A percentile compares a stretch with the other conserved stretches of the same genome.
Conservation (phyloP, 2,329 filamentous ascomycete genomes). For the Boeremia exigua region DNA sequence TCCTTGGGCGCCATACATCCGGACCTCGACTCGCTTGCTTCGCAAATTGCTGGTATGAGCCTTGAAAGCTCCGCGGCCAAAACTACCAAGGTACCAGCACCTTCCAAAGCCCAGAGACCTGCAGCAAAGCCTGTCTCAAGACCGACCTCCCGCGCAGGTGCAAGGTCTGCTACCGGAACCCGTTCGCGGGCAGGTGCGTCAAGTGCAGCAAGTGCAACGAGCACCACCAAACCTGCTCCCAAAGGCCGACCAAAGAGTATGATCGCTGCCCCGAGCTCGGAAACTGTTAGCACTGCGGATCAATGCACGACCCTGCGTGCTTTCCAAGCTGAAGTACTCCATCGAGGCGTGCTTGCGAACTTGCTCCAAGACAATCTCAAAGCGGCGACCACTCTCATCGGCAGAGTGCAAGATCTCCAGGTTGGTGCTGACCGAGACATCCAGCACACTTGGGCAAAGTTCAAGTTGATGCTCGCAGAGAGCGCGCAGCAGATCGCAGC, state of each 20-base stretch:
- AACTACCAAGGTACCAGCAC: slow-evolving; percentile 14
- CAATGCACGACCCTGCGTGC: slow-evolving; percentile 50
- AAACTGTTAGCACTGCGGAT: slow-evolving; percentile 27
- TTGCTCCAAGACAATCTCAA: slow-evolving; percentile 40
- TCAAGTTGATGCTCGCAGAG: slow-evolving; percentile 71
- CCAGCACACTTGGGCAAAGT: slow-evolving; percentile 65
- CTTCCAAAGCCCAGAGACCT: slow-evolving; percentile 33
- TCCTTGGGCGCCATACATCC: slow-evolving; percentile 32
- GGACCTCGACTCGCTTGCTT: slow-evolving; percentile 47
- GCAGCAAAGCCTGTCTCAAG: slow-evolving; percentile 21
- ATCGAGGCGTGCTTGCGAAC: slow-evolving; percentile 57
- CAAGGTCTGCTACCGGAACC: slow-evolving; percentile 21
- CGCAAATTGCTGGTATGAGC: slow-evolving; percentile 52
- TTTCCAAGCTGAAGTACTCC: slow-evolving; percentile 57
- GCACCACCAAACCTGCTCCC: slow-evolving; percentile 11
- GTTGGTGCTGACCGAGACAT: slow-evolving; percentile 51
- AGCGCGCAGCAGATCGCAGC: slow-evolving; percentile 75
- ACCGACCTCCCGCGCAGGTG: slow-evolving; percentile 11
- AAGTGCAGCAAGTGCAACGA: slow-evolving; percentile 21
- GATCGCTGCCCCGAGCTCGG: slow-evolving; percentile 7
- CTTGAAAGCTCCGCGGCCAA: slow-evolving; percentile 34
- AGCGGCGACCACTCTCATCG: slow-evolving; percentile 37
- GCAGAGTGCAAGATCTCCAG: slow-evolving; percentile 32
- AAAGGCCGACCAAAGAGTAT: slow-evolving; percentile 21
- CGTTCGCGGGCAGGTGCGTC: slow-evolving; percentile 23